phyloP scores from a whole-genome alignment of 2,329 filamentous ascomycete genomes.

The Arthroderma uncinatum region DNA sequence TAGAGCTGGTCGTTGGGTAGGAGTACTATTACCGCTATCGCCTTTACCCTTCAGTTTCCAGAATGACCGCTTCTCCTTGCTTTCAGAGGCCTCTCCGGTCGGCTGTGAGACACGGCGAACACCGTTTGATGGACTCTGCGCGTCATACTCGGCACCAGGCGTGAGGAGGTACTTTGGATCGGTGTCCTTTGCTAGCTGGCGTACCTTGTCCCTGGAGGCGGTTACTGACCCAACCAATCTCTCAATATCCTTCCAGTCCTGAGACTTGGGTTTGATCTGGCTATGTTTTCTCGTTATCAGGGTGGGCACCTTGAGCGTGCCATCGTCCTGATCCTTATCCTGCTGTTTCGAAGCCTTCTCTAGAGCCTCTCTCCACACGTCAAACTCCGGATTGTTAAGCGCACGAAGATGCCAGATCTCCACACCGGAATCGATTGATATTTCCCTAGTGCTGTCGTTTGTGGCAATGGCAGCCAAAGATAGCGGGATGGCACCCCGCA shows the following conservation, averaged over 20 bases:
- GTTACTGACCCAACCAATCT: conserved; percentile 73
- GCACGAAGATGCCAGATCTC: conserved; percentile 94
- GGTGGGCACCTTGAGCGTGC: conserved; percentile 25
- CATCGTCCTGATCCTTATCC: conserved; percentile 23
- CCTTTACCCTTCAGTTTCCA: conserved; percentile 80
- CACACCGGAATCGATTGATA: conserved; percentile 91
- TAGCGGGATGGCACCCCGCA: conserved; percentile 84
- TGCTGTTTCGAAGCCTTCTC: conserved; percentile 60
- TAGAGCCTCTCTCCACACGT: conserved; percentile 73
- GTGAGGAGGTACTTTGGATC: conserved; percentile 47
- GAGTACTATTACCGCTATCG: conserved; percentile 23
- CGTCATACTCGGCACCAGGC: conserved; percentile 10
- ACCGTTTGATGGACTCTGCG: conserved; percentile 21
- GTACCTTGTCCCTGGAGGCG: conserved; percentile 77
- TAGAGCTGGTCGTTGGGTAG: conserved; percentile 30
- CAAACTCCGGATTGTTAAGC: conserved; percentile 71
- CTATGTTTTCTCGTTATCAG: conserved; percentile 19
- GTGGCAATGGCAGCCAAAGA: conserved; percentile 84
- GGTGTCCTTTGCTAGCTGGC: conserved; percentile 75
- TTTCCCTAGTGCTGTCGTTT: conserved; percentile 77
- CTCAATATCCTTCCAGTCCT: conserved; percentile 81
- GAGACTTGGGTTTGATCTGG: conserved; percentile 50
- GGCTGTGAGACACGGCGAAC: conserved; percentile 21
- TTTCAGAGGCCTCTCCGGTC: conserved; percentile 27
- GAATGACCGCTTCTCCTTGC: conserved; percentile 58